phyloP scores from a whole-genome alignment of 148 eudicot genomes.

The Talinum fruticosum region DNA sequence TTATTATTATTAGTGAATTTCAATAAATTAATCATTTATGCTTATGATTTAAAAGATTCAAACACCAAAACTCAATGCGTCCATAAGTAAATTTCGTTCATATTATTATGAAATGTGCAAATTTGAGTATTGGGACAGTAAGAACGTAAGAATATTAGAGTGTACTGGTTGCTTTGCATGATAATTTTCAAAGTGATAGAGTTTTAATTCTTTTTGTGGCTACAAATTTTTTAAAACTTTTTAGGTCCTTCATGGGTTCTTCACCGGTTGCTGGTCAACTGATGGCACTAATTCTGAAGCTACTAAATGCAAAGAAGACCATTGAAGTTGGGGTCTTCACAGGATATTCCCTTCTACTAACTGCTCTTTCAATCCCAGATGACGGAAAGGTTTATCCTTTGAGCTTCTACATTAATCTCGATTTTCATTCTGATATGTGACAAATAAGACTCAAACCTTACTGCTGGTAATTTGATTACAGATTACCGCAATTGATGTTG shows the following conservation, averaged over 20 bases:
- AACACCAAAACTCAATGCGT: too few species aligned
- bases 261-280: slow-evolving; percentile 32
- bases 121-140: too few species aligned
- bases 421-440: neutral
- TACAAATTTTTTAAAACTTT: too few species aligned
- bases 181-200: too few species aligned
- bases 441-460: neutral
- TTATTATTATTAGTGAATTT: too few species aligned
- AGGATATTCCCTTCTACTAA: slow-evolving; percentile 43
- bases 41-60: too few species aligned
- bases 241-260: slow-evolving; percentile 22
- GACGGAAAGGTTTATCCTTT: slow-evolving; percentile 33
- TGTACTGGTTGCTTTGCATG: too few species aligned
- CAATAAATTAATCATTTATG: too few species aligned
- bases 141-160: too few species aligned
- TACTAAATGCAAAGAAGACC: slow-evolving; percentile 31
- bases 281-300: slow-evolving; percentile 31
- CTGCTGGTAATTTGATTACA: neutral
- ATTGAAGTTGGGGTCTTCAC: slow-evolving; percentile 40
- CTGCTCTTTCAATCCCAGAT: slow-evolving; percentile 40
- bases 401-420: neutral
- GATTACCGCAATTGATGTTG: slow-evolving; percentile 28
- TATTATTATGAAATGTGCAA: too few species aligned
- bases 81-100: too few species aligned
- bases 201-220: too few species aligned